phyloP scores from a whole-genome alignment of 2,329 filamentous ascomycete species.

The Botrytis fragariae region DNA sequence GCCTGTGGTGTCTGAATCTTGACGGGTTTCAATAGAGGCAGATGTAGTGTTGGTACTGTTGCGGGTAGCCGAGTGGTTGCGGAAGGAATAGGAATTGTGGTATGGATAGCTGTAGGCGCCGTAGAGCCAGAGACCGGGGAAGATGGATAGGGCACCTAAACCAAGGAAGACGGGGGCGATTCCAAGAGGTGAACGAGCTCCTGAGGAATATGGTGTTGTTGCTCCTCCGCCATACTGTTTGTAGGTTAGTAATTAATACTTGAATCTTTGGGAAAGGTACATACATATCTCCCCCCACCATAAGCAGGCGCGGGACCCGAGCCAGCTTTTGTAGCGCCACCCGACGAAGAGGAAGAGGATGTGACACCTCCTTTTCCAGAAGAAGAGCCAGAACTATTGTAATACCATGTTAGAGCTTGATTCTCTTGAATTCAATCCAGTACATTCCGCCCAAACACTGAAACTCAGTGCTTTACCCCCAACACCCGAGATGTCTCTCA shows the following conservation, averaged over 20 bases:
- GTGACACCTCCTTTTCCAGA: constrained; percentile 25
- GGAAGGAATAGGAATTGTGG: constrained; percentile 53
- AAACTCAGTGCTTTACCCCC: not conserved
- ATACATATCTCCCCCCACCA: constrained; percentile 55
- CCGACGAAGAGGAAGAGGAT: constrained; percentile 38
- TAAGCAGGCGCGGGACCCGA: constrained; percentile 56
- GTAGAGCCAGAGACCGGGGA: constrained; percentile 61
- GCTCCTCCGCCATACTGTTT: constrained; percentile 62
- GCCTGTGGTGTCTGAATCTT: constrained; percentile 28
- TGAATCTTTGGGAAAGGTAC: not conserved
- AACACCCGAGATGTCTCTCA: not conserved
- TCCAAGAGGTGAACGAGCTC: constrained; percentile 47
- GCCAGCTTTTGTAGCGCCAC: constrained; percentile 55
- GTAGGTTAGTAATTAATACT: not conserved
- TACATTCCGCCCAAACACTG: not conserved
- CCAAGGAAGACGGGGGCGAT: constrained; percentile 55
- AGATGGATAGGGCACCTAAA: constrained; percentile 44
- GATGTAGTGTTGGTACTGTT: constrained; percentile 38
- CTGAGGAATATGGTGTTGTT: constrained; percentile 57
- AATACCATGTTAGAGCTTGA: constrained; percentile 10
- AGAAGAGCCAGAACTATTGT: constrained; percentile 26
- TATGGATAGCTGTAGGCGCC: constrained; percentile 62
- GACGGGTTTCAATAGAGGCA: constrained; percentile 41
- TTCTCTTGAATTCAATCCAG: not conserved
- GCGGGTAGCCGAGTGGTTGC: constrained; percentile 43